Conservation (phyloP, 768 basidiomycete species). For the Lentinula edodes region DNA sequence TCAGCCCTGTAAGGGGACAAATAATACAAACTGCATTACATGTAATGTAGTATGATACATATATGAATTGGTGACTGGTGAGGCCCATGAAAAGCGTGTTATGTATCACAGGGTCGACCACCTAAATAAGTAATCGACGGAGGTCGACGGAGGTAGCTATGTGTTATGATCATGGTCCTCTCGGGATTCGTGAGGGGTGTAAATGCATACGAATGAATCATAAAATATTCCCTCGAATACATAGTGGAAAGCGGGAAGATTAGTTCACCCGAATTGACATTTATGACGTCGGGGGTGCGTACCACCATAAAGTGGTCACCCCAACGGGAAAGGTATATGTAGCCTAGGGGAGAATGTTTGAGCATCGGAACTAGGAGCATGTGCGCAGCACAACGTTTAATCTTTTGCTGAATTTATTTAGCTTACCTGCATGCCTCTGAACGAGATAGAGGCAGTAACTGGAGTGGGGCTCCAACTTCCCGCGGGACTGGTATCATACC, state of each 20-base stretch:
- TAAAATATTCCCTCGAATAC: not conserved
- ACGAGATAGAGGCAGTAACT: constrained; percentile 38
- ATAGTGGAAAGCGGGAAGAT: not conserved
- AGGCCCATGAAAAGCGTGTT: not conserved
- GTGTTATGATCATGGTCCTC: not conserved
- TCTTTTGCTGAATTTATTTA: not conserved
- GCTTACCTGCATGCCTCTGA: constrained; percentile 40
- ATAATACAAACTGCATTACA: not conserved
- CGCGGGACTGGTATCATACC: constrained; percentile 28
- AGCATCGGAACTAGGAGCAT: not conserved
- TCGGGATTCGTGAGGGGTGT: not conserved
- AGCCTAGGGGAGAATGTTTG: constrained; percentile 17
- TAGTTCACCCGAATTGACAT: no score
- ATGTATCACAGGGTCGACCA: not conserved
- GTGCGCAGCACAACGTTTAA: not conserved
- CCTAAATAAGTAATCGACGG: not conserved
- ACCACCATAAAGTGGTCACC: constrained; percentile 20
- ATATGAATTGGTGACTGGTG: not conserved
- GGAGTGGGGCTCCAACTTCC: constrained; percentile 35
- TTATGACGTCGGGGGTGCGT: constrained; percentile 9
- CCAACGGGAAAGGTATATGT: constrained; percentile 51
- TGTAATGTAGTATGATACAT: not conserved
- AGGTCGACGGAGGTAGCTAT: no score
- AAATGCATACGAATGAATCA: not conserved
- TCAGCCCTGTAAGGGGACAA: not conserved